These are phyloP conservation scores for Monsonia emarginata DNA, from an alignment of 441 rosid species.

Conservation along the genomic window DNA sequence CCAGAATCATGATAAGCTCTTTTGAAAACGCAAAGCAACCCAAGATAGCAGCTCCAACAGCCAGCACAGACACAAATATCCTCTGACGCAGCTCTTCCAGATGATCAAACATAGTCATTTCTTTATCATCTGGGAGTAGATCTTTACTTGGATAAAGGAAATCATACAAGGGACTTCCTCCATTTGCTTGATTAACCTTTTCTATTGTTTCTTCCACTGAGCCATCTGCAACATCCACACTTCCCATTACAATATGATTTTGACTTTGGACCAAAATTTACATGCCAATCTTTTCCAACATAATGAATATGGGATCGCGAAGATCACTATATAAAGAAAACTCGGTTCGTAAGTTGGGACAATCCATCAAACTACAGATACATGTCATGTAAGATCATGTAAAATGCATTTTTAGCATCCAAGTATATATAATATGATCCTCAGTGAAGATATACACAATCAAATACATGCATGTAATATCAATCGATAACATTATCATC, in stretches of 20 bases:
- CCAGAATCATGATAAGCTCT: constrained; percentile 69
- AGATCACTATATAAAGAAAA: constrained; percentile 14
- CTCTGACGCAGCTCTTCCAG: constrained; percentile 88
- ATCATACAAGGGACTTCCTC: constrained; percentile 44
- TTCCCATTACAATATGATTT: constrained; percentile 8
- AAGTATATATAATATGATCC: background rate
- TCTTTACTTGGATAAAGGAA: constrained; percentile 79
- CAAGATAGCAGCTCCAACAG: constrained; percentile 77
- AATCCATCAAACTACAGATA: background rate
- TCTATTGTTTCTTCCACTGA: constrained; percentile 23
- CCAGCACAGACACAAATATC: constrained; percentile 71
- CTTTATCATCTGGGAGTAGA: constrained; percentile 87
- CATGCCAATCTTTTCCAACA: background rate
- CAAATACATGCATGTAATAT: background rate
- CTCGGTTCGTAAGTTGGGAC: background rate
- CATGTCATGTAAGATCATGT: background rate
- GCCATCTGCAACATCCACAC: constrained; percentile 30
- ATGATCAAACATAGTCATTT: constrained; percentile 92
- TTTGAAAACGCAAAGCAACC: constrained; percentile 92
- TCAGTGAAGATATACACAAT: background rate
- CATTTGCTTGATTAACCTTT: constrained; percentile 31
- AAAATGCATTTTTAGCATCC: background rate
- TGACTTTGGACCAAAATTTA: constrained; percentile 7
- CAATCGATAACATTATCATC: background rate
- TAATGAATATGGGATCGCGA: background rate